Evolutionary conservation across 441 rosid genomes (phyloP).

Genomic region (Erysimum cheiri): DNA sequence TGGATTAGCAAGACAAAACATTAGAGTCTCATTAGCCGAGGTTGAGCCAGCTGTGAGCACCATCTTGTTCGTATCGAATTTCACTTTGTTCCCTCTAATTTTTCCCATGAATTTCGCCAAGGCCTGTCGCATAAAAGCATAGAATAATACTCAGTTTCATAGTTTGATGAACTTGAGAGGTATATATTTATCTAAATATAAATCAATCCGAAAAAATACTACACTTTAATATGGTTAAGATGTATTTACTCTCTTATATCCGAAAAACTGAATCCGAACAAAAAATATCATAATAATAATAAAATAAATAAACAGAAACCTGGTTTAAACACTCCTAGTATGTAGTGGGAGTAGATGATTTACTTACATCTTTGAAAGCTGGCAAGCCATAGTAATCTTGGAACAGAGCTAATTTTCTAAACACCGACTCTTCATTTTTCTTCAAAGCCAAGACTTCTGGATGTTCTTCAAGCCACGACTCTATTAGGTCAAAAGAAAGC

Average conservation of each 20-base stretch:
- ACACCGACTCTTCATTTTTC: conserved; percentile 50
- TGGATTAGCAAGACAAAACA: conserved; percentile 68
- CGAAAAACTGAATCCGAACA: too few relatives aligned
- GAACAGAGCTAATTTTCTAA: conserved; percentile 58
- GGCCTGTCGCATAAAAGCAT: conserved; percentile 43
- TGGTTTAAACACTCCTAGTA: neutral
- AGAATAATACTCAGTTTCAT: neutral
- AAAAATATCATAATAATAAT: too few relatives aligned
- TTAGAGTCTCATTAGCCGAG: conserved; percentile 67
- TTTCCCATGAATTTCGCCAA: conserved; percentile 56
- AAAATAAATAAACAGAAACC: neutral
- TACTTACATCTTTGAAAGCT: conserved; percentile 54
- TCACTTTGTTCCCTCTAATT: conserved; percentile 59
- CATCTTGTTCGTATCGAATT: conserved; percentile 55
- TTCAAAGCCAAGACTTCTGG: conserved; percentile 49
- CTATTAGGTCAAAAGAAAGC: conserved; percentile 59
- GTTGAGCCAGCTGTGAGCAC: conserved; percentile 74
- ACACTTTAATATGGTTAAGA: too few relatives aligned
- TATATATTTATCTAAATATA: neutral
- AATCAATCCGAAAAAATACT: too few relatives aligned
- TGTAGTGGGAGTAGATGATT: neutral
- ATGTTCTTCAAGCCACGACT: conserved; percentile 57
- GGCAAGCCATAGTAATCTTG: conserved; percentile 72
- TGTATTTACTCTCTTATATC: too few relatives aligned
- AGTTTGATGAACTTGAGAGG: neutral